Evolutionary conservation across 768 basidiomycete genomes (phyloP), one percentile per base, ranked within the genome.

Genomic region (Clavulina sp.): DNA sequence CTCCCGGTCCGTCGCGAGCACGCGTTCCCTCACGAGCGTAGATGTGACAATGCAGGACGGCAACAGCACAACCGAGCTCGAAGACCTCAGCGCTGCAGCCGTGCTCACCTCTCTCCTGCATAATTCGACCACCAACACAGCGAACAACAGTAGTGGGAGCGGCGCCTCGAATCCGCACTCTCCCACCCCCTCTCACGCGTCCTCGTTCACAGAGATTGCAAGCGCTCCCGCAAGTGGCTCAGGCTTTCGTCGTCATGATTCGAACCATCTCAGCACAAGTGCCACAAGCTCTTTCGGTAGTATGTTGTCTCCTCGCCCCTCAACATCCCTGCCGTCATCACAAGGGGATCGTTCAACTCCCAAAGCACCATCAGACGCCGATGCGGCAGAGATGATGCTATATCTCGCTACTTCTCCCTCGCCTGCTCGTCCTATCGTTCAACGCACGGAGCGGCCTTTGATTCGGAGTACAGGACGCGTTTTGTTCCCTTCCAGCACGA

Each of bases 391-490:
- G 60, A 65, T 87, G 41, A 82, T 89, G 77, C 68, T 88, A 21
- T 84, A 76, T 65, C 73, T 89, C 48, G 85, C 86, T 38, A 86
- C 84, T 4, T 86, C 83, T 1, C 85, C 85, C 0, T 86, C 84
- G 0, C 85, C 85, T 5, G 82, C 71, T 4, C 44, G 54, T 21
- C 18, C 34, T 30, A 46, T 9, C 23, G 30, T 47, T 16, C 26
- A 18, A 19, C 38, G 43, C 19, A 16, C 18, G 1, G n/a, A 26
- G 50, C 49, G 52, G 48, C 23, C 53, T 33, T 19, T 36, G 30
- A 24, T 24, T 26, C 26, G 16, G 46, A 46, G 9, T 7, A 29
- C 48, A 16, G 48, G 48, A 18, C 48, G 48, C 48, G 48, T 49
- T 18, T 26, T 49, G 18, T 49, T 49, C 24, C 48, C 48, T 29